phyloP scores from a whole-genome alignment of 2,329 filamentous ascomycete species.

The Aureobasidium sp. region DNA sequence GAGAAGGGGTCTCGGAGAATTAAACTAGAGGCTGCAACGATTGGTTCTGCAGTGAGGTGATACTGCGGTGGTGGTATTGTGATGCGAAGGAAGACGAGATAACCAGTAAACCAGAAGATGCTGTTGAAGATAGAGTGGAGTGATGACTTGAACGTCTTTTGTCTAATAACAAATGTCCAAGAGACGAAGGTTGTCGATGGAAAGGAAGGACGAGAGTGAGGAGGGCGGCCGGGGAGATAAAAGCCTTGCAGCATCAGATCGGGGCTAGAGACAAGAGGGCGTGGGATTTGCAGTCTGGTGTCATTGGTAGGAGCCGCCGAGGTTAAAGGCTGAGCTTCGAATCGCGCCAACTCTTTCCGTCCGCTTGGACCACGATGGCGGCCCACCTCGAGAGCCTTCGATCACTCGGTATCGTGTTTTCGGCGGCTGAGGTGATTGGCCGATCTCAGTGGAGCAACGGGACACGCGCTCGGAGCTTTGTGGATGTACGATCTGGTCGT shows the following conservation, averaged over 20 bases:
- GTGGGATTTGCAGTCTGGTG: slow-evolving; percentile 17
- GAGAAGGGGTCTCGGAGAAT: slow-evolving; percentile 9
- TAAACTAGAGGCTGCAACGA: not conserved
- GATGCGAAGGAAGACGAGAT: not conserved
- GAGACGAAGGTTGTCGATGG: slow-evolving; percentile 7
- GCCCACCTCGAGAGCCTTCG: not conserved
- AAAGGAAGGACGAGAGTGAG: not conserved
- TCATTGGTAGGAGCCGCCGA: slow-evolving; percentile 15
- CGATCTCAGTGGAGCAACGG: slow-evolving; percentile 4
- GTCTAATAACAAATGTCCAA: slow-evolving; percentile 26
- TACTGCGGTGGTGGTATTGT: not conserved
- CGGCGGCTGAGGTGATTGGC: slow-evolving; percentile 9
- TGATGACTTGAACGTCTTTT: slow-evolving; percentile 14
- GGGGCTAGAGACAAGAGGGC: slow-evolving; percentile 12
- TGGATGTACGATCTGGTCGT: slow-evolving; percentile 7
- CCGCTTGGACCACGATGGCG: not conserved
- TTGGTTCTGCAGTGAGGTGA: not conserved
- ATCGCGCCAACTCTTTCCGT: slow-evolving; percentile 11
- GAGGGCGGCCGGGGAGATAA: slow-evolving; percentile 14
- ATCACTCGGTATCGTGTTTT: slow-evolving; percentile 6
- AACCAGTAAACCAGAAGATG: not conserved
- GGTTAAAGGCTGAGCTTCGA: slow-evolving; percentile 13
- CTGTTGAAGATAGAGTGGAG: not conserved
- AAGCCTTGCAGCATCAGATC: slow-evolving; percentile 13
- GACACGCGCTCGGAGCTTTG: slow-evolving; percentile 14